These are phyloP conservation scores for Sistotremastrum suecicum DNA, from an alignment of 768 basidiomycete species.

Conservation along the genomic window DNA sequence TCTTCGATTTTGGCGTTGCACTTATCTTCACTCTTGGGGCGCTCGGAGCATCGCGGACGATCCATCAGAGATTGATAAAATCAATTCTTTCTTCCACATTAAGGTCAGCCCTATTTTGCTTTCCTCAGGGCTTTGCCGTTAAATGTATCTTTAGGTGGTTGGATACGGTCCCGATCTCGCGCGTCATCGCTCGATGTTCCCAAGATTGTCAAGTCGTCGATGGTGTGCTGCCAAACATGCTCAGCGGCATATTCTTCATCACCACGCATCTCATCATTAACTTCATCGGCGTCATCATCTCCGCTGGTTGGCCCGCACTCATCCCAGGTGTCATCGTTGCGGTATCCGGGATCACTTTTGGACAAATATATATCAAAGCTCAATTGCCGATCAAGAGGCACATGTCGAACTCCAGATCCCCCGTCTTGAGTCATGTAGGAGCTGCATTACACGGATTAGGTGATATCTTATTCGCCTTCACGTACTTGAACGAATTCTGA, in stretches of 20 bases:
- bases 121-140: background rate
- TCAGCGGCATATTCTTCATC: conserved; percentile 2
- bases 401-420: conserved; percentile 20
- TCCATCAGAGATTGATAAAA: conserved; percentile 3
- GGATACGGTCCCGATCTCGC: conserved; percentile 11
- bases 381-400: conserved; percentile 26
- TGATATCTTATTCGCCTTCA: background rate
- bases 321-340: conserved; percentile 8
- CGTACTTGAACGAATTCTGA: background rate
- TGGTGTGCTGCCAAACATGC: background rate
- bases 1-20: conserved; percentile 2
- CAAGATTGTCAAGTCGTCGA: conserved; percentile 7
- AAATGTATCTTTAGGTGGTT: conserved; percentile 7
- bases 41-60: conserved; percentile 3
- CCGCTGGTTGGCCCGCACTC: conserved; percentile 7
- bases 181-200: conserved; percentile 12
- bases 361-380: conserved; percentile 23
- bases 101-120: background rate
- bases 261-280: conserved; percentile 7
- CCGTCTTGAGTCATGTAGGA: conserved; percentile 21
- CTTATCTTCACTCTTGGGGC: conserved; percentile 1
- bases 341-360: conserved; percentile 14
- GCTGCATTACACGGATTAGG: conserved; percentile 19
- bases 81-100: conserved; percentile 2
- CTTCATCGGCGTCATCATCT: conserved; percentile 8